Conservation (phyloP, 164 flowering plant species). For the Protea cynaroides region DNA sequence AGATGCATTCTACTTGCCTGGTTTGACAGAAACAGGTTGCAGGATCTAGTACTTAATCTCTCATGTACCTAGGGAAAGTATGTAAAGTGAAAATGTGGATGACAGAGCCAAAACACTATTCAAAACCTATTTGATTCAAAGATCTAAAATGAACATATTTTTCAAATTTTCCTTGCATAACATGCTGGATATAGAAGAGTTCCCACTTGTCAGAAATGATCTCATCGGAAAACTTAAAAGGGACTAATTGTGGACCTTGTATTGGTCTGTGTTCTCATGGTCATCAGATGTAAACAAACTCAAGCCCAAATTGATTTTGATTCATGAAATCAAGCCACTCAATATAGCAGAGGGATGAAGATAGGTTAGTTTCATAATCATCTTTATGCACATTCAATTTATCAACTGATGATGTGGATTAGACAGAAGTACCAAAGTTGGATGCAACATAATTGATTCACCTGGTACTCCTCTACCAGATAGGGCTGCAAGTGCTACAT, state of each 20-base stretch:
- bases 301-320: no score
- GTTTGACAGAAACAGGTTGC: background rate
- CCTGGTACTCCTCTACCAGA: slow-evolving; percentile 63
- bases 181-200: no score
- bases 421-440: background rate
- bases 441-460: slow-evolving; percentile 10
- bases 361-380: background rate
- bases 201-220: no score
- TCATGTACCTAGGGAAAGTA: background rate
- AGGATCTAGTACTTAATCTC: background rate
- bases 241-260: no score
- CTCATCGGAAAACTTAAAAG: no score
- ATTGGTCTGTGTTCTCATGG: no score
- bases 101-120: background rate
- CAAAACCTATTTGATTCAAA: background rate
- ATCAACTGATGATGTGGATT: background rate
- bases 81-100: background rate
- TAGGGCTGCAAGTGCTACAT: slow-evolving; percentile 57
- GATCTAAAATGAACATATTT: background rate
- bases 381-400: background rate
- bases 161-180: background rate
- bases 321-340: no score
- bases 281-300: no score
- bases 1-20: background rate
- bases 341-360: background rate